Evolutionary conservation across 2,329 filamentous ascomycete species (phyloP), one percentile per base, ranked within the genome.

Genomic region (Penicillium sp.): DNA sequence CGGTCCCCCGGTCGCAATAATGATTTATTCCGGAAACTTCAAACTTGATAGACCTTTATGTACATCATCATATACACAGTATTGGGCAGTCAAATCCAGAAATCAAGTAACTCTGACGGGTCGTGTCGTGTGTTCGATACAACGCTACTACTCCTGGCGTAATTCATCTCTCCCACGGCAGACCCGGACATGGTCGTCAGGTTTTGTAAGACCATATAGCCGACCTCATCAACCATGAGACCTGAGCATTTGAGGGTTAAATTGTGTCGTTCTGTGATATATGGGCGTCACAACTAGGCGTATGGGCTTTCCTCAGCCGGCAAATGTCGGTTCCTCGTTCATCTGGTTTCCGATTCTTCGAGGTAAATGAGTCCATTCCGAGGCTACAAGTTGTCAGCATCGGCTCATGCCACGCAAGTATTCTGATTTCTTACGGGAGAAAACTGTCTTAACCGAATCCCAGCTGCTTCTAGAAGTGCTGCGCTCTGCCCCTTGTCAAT

Each of bases 361-460:
- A 90, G 78, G 69, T 89, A 86, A 60, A 90, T 86, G 55, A 90
- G 74, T 2, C 87, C 87, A 68, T 89, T 89, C 1, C 85, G 82
- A 29, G 88, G 86, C 88, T 64, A n/a, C 44, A 54, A 56, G 51
- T 19, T n/a, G 11, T 51, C 47, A 54, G 47, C 55, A 47, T 41
- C 45, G 26, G 26, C 13, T 44, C 15, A 23, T 49, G 31, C 30
- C 19, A 21, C 26, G 30, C 15, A 23, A 23, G 6, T 23, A 11
- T 11, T 53, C 15, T 7, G 5, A 45, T 19, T 35, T 7, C 62
- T 58, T 62, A 93, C 91, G 64, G 92, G 92, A 66, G 89, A 90
- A 74, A 97, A 98, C 76, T 98, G 93, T 69, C 95, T 86, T 71
- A 99, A 79, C 64, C 85, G 86, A 19, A 98, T 91, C 1, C 94